Conservation (phyloP, 495 filamentous ascomycete species). For the Polyplosphaeria fusca region DNA sequence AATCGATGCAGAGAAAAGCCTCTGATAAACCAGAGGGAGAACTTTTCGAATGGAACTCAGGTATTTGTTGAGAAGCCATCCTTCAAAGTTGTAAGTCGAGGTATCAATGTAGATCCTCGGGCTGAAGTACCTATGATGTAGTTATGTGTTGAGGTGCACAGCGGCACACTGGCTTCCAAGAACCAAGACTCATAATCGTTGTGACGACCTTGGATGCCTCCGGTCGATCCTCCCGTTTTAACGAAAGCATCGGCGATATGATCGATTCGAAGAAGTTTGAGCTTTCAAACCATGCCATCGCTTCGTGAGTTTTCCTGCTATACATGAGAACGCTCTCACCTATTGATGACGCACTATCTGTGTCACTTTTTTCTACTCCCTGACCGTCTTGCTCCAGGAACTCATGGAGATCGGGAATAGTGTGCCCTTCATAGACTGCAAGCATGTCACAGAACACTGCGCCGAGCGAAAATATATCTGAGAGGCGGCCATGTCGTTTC, state of each 20-base stretch:
- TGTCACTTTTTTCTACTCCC: background rate
- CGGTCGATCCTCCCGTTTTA: background rate
- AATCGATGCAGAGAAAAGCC: too few species aligned
- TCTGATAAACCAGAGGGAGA: too few species aligned
- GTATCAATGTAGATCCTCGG: too few species aligned
- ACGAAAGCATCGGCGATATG: background rate
- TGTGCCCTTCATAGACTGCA: background rate
- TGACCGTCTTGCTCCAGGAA: background rate
- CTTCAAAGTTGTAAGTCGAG: too few species aligned
- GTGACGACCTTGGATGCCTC: background rate
- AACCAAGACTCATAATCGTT: too few species aligned
- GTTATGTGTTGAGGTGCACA: too few species aligned
- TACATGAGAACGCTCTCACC: background rate
- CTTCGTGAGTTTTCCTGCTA: background rate
- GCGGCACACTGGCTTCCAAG: too few species aligned
- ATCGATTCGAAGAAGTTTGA: background rate
- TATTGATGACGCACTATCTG: background rate
- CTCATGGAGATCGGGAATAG: background rate
- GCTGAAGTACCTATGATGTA: too few species aligned
- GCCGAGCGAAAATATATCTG: constrained; percentile 12
- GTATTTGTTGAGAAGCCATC: too few species aligned
- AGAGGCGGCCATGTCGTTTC: background rate
- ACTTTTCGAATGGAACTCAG: too few species aligned
- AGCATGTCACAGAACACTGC: constrained; percentile 16
- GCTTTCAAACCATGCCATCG: background rate